Base-by-base conservation (phyloP, 2,329 filamentous ascomycete species). In the Xylariomycetidae sp. region DNA sequence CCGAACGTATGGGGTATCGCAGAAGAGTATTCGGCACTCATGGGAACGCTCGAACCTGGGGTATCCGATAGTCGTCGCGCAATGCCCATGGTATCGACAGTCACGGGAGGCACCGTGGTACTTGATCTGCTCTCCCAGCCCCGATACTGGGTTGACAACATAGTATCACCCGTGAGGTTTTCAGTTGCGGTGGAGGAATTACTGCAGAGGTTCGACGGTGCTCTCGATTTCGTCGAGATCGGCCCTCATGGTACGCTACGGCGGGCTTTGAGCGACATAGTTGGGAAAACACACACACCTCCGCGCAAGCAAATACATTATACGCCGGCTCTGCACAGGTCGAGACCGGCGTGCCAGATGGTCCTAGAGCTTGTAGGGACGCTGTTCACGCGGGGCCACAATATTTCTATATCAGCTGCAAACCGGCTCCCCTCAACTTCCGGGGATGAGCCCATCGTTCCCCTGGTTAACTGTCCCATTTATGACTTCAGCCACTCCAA, bases 401-500 rank as follows among this genome's bases (percentile, higher is more conserved):
- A 38, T 2, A 40, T 57, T 6, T 45, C 41, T 3, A 34, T 56
- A 16, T 29, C 42, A 3, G 38, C 39, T 3, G 49, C 40, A n/a
- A 57, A 55, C 27, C 40, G 8, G 15, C 34, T 6, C 31, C 16
- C n/a, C n/a, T n/a, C n/a, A n/a, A n/a, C n/a, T n/a, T n/a, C n/a
- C n/a, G n/a, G n/a, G n/a, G n/a, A n/a, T n/a, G n/a, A n/a, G n/a
- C 6, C 27, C 20, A 23, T 28, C 23, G 29, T 16, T 23, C 41
- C 32, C n/a, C 27, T 14, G 6, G 41, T 51, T 2, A 57, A 64
- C 30, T 49, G 61, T 2, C 64, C 66, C 0, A 42, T 54, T 2
- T 70, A 69, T 34, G 56, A 62, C 0, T 70, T 63, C 47, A 56
- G 67, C 29, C 62, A 63, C 25, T 54, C 56, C 4, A 50, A 48